phyloP scores from a whole-genome alignment of 345 rosid species.

The Murraya paniculata region DNA sequence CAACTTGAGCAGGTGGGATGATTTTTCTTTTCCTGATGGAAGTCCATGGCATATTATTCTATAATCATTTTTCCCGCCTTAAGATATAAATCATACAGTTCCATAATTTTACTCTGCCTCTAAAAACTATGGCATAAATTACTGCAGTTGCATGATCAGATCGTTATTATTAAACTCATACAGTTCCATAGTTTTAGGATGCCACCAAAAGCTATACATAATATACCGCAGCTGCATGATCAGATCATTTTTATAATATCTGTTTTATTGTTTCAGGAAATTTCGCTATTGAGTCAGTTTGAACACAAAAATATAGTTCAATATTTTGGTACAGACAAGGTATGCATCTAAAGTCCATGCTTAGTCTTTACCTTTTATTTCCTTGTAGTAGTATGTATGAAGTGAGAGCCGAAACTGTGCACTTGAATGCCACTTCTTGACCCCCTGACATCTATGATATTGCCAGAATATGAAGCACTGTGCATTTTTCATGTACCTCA shows the following conservation, averaged over 20 bases:
- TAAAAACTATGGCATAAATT: neutral
- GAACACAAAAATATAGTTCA: slow-evolving; percentile 83
- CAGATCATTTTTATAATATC: neutral
- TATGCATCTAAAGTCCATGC: slow-evolving; percentile 19
- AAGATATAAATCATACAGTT: neutral
- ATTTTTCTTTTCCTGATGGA: neutral
- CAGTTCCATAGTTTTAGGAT: neutral
- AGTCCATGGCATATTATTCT: neutral
- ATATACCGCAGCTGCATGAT: neutral
- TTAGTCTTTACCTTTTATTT: neutral
- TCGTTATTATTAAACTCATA: neutral
- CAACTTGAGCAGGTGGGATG: slow-evolving; percentile 75
- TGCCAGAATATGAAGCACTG: neutral
- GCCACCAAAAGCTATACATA: neutral
- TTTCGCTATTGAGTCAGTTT: slow-evolving; percentile 71
- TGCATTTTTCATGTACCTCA: neutral
- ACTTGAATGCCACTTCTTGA: neutral
- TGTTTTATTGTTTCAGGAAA: slow-evolving; percentile 55
- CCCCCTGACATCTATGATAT: neutral
- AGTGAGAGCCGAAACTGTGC: neutral
- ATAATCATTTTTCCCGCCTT: neutral
- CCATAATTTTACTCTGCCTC: neutral
- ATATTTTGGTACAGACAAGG: slow-evolving; percentile 79
- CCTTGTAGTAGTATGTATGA: neutral
- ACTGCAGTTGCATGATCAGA: neutral